Conservation (phyloP, 2,329 filamentous ascomycete genomes). For the Exophiala lecanii-corni region DNA sequence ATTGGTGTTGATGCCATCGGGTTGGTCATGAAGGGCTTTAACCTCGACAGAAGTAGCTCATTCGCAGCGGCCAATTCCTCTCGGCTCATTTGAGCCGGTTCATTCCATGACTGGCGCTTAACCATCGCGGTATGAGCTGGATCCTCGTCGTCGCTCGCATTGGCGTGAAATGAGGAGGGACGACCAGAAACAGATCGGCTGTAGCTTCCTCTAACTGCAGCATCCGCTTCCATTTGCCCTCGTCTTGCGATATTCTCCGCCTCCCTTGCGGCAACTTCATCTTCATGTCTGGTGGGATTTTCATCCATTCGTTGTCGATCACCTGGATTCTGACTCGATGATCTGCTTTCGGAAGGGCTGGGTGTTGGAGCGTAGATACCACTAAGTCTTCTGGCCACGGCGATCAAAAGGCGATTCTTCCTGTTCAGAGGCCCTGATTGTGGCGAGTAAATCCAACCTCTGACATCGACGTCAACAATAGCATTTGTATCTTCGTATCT, state of each 20-base stretch:
- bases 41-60: slow-evolving; percentile 76
- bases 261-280: slow-evolving; percentile 67
- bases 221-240: slow-evolving; percentile 66
- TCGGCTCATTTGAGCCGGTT: slow-evolving; percentile 61
- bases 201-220: slow-evolving; percentile 67
- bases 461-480: slow-evolving; percentile 86
- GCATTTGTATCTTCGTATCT: slow-evolving; percentile 75
- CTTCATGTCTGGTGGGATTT: slow-evolving; percentile 52
- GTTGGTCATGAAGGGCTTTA: slow-evolving; percentile 85
- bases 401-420: slow-evolving; percentile 80
- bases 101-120: slow-evolving; percentile 47
- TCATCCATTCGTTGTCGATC: slow-evolving; percentile 38
- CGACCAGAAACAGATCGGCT: slow-evolving; percentile 23
- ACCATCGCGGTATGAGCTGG: slow-evolving; percentile 36
- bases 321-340: slow-evolving; percentile 38
- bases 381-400: slow-evolving; percentile 79
- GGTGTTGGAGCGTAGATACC: slow-evolving; percentile 67
- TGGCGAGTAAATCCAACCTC: slow-evolving; percentile 91
- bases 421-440: slow-evolving; percentile 78
- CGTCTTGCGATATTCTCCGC: slow-evolving; percentile 70
- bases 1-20: slow-evolving; percentile 73
- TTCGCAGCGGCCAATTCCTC: slow-evolving; percentile 77
- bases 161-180: slow-evolving; percentile 22
- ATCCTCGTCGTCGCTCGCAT: slow-evolving; percentile 26
- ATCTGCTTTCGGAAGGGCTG: slow-evolving; percentile 41